Evolutionary conservation across 1,139 yeast genomes (phyloP).

Genomic region (Lizanozyma gosingica): DNA sequence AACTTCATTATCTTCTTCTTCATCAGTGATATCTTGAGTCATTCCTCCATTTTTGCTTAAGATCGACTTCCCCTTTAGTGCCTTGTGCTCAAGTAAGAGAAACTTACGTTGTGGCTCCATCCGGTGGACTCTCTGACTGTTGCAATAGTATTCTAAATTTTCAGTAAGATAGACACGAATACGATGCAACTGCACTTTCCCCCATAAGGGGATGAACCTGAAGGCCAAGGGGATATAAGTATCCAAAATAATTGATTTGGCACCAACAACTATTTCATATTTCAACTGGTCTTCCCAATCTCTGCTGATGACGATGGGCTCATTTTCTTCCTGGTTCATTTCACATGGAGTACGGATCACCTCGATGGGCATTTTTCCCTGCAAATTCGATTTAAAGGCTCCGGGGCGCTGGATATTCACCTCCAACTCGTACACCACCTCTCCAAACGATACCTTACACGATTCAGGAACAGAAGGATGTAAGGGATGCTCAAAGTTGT

Average conservation of each 20-base stretch:
- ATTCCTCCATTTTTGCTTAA: slow-evolving; percentile 18
- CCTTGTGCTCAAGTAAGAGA: slow-evolving; percentile 70
- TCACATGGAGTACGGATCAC: slow-evolving; percentile 74
- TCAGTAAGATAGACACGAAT: slow-evolving; percentile 81
- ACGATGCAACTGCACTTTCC: slow-evolving; percentile 80
- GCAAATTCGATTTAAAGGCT: slow-evolving; percentile 70
- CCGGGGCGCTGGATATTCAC: slow-evolving; percentile 70
- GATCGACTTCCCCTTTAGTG: slow-evolving; percentile 42
- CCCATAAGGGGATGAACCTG: slow-evolving; percentile 69
- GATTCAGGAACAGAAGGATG: slow-evolving; percentile 81
- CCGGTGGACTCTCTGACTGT: slow-evolving; percentile 78
- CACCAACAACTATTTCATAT: slow-evolving; percentile 83
- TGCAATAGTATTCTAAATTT: slow-evolving; percentile 82
- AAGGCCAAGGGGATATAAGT: slow-evolving; percentile 79
- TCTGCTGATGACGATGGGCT: slow-evolving; percentile 82
- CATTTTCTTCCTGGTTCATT: slow-evolving; percentile 75
- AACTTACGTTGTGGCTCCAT: slow-evolving; percentile 83
- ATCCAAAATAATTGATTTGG: slow-evolving; percentile 80
- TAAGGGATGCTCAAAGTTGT: slow-evolving; percentile 84
- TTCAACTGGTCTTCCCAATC: slow-evolving; percentile 92
- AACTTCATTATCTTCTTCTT: slow-evolving; percentile 36
- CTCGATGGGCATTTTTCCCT: slow-evolving; percentile 54
- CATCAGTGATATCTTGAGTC: slow-evolving; percentile 16
- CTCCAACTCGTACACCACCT: slow-evolving; percentile 59
- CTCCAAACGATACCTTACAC: slow-evolving; percentile 71